Base-by-base conservation (phyloP, 305 asterid genomes). In the Fraxinus albicans region DNA sequence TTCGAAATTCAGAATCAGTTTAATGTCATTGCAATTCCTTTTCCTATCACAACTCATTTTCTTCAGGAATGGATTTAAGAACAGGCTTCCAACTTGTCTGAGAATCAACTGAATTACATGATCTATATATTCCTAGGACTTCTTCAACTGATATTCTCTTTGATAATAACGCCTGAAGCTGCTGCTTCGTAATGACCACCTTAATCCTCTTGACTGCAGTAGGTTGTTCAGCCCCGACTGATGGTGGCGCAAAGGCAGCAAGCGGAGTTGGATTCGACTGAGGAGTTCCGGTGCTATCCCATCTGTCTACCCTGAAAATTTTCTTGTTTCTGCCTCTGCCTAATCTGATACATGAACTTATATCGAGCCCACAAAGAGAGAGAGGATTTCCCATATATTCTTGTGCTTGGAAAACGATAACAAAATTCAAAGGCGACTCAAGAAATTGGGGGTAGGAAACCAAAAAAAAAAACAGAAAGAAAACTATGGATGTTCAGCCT, bases 31-130 rank as follows among this genome's bases (percentile, higher is more conserved):
- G 44, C 77, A 6, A 36, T 38, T 25, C 27, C n/a, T 3, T 60
- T 50, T 3, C 2, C 47, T n/a, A 80, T 13, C 55, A 74, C 33
- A 81, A 34, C 58, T 13, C 58, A 13, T 58, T 80, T 77, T 78
- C 92, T 85, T 89, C 94, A 2, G 90, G 89, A 27, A 90, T 88
- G 0, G 90, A 55, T 31, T 53, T 19, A 21, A 90, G 92, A 69
- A 47, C 23, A 25, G 91, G 94, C 82, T 70, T 84, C 91, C 90
- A 89, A 50, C 60, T 80, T 9, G 42, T 38, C 12, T 76, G 75
- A 19, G 79, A 81, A 42, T 83, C 80, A 44, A 47, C 58, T 47
- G 58, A 47, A 47, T 3, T 13, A 47, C 58, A 47, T 47, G 58
- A 47, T 47, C 60, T 50, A 29, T 82, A 86, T 3, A 80, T 44